Conservation (phyloP, 192 early-diverging fungal species). For the Coemansia sp. region DNA sequence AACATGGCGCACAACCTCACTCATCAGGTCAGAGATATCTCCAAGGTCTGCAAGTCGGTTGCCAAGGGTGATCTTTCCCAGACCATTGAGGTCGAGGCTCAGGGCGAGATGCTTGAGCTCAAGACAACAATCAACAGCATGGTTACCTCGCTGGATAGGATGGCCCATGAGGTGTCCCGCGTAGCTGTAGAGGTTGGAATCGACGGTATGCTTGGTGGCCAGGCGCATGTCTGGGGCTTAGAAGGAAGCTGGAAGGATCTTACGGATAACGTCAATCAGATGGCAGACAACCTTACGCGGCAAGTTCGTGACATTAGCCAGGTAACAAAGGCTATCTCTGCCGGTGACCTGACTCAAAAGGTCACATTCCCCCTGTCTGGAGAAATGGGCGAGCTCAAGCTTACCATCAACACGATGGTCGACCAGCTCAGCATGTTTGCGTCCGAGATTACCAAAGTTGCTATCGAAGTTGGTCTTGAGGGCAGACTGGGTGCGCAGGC, state of each 20-base stretch:
- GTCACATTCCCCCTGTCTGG: constrained; percentile 59
- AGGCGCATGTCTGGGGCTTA: constrained; percentile 58
- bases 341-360: constrained; percentile 59
- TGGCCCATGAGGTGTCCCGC: constrained; percentile 68
- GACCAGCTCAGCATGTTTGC: constrained; percentile 63
- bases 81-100: constrained; percentile 63
- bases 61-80: constrained; percentile 66
- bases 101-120: constrained; percentile 68
- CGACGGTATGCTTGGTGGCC: constrained; percentile 61
- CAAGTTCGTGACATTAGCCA: constrained; percentile 62
- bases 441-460: constrained; percentile 66
- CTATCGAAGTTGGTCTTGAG: constrained; percentile 68
- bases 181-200: constrained; percentile 76
- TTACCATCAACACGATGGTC: constrained; percentile 55
- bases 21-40: constrained; percentile 69
- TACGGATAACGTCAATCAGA: constrained; percentile 65
- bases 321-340: constrained; percentile 61
- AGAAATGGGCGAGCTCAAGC: constrained; percentile 63
- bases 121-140: constrained; percentile 72
- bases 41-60: constrained; percentile 63
- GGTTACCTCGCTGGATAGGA: constrained; percentile 63
- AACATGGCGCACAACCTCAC: constrained; percentile 69
- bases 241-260: constrained; percentile 68
- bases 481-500: constrained; percentile 73
- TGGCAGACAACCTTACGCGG: constrained; percentile 63